A percentile compares a stretch with the other conserved stretches of the same genome.
These are phyloP conservation scores for Lactarius psammicola DNA, from an alignment of 768 basidiomycete genomes.

Conservation along the genomic window DNA sequence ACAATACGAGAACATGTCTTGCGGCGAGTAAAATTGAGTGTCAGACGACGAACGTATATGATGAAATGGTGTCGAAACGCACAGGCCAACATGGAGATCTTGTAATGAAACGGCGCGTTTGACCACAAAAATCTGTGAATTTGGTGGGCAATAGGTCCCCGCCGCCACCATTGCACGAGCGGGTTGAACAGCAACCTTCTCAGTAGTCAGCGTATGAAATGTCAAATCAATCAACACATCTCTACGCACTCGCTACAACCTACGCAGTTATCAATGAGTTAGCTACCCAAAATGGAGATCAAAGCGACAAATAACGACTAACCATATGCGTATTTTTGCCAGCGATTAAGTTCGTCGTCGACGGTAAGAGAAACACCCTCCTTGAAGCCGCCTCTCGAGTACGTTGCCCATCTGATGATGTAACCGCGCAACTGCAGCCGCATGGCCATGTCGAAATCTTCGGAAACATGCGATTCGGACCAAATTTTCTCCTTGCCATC, in stretches of 20 bases:
- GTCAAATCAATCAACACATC: background rate
- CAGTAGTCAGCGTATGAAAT: constrained; percentile 36
- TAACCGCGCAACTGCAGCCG: constrained; percentile 54
- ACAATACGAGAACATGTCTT: constrained; percentile 56
- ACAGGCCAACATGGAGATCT: constrained; percentile 55
- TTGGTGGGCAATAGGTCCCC: constrained; percentile 79
- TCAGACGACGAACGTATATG: background rate
- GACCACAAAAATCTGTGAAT: constrained; percentile 77
- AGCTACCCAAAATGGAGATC: background rate
- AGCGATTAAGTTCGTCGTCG: constrained; percentile 88
- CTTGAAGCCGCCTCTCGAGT: constrained; percentile 81
- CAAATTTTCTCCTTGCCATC: constrained; percentile 56
- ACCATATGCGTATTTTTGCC: constrained; percentile 89
- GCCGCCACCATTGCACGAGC: constrained; percentile 69
- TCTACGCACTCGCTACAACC: constrained; percentile 54
- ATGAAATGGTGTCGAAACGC: constrained; percentile 27
- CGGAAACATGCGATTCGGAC: constrained; percentile 65
- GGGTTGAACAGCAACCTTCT: constrained; percentile 68
- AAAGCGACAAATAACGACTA: constrained; percentile 27
- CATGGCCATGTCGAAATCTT: constrained; percentile 70
- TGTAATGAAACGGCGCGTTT: constrained; percentile 50
- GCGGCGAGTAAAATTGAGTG: background rate
- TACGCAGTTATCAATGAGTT: constrained; percentile 28
- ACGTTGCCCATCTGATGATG: constrained; percentile 72
- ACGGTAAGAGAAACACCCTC: constrained; percentile 89